phyloP scores from a whole-genome alignment of 1,284 basidiomycete species.

The Ceratorhiza oryzae-sativae region DNA sequence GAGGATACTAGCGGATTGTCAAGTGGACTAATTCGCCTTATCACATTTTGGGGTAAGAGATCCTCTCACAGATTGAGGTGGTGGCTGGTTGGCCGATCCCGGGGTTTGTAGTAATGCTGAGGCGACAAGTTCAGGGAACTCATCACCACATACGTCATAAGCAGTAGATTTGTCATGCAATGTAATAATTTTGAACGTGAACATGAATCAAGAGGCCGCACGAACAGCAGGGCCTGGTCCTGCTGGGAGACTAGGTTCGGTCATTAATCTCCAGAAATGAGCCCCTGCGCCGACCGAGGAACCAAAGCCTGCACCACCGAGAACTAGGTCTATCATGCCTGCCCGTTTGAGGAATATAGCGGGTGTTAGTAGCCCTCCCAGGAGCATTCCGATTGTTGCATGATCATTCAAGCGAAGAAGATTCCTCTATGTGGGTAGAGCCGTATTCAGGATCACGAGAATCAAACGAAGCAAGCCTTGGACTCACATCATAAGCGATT shows the following conservation, averaged over 20 bases:
- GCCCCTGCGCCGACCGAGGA: constrained; percentile 33
- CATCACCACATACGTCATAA: neutral
- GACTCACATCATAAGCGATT: constrained; percentile 63
- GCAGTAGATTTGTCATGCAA: neutral
- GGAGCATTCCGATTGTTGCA: constrained; percentile 69
- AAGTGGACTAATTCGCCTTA: too few species aligned
- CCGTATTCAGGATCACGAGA: neutral
- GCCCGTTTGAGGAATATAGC: constrained; percentile 73
- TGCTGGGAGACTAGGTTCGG: constrained; percentile 10
- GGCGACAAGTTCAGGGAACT: too few species aligned
- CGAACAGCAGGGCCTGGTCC: constrained; percentile 1
- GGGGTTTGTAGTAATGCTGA: too few species aligned
- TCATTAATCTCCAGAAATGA: constrained; percentile 21
- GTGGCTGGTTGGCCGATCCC: too few species aligned
- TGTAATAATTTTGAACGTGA: neutral
- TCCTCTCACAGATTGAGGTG: too few species aligned
- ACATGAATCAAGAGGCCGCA: neutral
- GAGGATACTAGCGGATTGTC: too few species aligned
- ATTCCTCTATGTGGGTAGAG: constrained; percentile 55
- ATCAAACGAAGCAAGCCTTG: neutral
- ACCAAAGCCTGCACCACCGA: constrained; percentile 44
- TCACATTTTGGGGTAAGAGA: too few species aligned
- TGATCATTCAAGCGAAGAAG: constrained; percentile 70
- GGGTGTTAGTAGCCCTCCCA: constrained; percentile 67
- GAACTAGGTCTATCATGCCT: constrained; percentile 54